Evolutionary conservation across 202 grass and related monocot species (phyloP).

Genomic region (Bolboschoenoplectus hybrid): DNA sequence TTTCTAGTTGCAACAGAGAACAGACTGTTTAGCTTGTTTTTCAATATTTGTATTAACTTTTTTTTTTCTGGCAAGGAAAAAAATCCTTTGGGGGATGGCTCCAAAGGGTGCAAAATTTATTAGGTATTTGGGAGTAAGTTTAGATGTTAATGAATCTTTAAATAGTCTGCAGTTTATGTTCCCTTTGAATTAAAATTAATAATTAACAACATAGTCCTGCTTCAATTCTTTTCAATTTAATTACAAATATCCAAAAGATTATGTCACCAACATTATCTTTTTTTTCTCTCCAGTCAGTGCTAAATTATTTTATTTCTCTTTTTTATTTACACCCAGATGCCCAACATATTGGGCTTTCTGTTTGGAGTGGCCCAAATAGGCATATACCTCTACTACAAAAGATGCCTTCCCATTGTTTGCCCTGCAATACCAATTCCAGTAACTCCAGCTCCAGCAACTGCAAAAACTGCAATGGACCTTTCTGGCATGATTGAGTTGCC

Average conservation of each 20-base stretch:
- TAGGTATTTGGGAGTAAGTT: slow-evolving; percentile 13
- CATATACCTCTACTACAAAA: slow-evolving; percentile 68
- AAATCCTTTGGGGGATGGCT: neutral
- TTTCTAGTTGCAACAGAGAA: neutral
- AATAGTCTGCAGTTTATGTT: neutral
- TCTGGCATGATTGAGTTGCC: slow-evolving; percentile 45
- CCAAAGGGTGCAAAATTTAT: slow-evolving; percentile 11
- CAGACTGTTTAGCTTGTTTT: neutral
- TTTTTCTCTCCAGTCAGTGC: neutral
- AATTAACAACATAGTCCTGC: neutral
- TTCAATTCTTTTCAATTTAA: neutral
- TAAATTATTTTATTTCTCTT: neutral
- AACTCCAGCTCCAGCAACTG: slow-evolving; percentile 8
- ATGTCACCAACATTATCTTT: neutral
- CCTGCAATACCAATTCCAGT: slow-evolving; percentile 1
- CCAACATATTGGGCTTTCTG: slow-evolving; percentile 80
- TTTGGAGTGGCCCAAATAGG: slow-evolving; percentile 74
- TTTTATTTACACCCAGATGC: slow-evolving; percentile 47
- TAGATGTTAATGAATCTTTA: neutral
- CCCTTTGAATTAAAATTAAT: neutral
- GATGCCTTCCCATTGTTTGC: neutral
- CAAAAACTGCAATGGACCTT: slow-evolving; percentile 6
- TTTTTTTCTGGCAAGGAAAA: neutral
- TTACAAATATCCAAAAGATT: neutral
- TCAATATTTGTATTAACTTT: neutral